Percentiles rank a stretch among this genome's conserved stretches.
Conservation (phyloP, 2,329 filamentous ascomycete species). For the Arthrobotrys conoides region DNA sequence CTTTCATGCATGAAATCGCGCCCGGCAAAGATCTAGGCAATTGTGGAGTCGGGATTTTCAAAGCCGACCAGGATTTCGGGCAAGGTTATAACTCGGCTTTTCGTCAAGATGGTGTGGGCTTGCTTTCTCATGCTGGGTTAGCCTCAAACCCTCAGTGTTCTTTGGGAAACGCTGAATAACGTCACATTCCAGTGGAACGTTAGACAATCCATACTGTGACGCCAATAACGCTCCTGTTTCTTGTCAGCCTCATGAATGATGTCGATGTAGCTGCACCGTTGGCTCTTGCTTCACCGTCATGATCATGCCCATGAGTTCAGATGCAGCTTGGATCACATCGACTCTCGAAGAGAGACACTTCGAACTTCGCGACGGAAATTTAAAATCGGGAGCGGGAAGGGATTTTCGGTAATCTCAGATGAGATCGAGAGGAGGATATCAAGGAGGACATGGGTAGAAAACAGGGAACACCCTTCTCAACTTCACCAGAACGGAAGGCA, state of each 20-base stretch:
- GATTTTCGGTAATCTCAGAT: constrained; percentile 61
- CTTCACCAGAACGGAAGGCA: constrained; percentile 48
- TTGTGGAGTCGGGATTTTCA: constrained; percentile 39
- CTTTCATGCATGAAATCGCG: constrained; percentile 37
- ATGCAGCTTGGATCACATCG: constrained; percentile 2
- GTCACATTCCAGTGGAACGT: constrained; percentile 56
- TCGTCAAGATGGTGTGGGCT: constrained; percentile 29
- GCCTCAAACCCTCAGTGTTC: constrained; percentile 5
- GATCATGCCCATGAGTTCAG: constrained; percentile 7
- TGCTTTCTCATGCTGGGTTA: neutral
- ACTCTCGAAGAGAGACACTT: neutral
- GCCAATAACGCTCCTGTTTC: constrained; percentile 9
- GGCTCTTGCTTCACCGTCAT: neutral
- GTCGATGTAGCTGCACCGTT: constrained; percentile 2
- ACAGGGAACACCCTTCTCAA: constrained; percentile 32
- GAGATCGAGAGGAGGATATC: constrained; percentile 53
- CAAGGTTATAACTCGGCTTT: constrained; percentile 19
- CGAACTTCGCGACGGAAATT: constrained; percentile 57
- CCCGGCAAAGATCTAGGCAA: constrained; percentile 36
- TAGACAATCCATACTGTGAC: constrained; percentile 17
- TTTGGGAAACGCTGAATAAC: constrained; percentile 26
- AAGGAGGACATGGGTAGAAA: constrained; percentile 47
- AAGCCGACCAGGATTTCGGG: constrained; percentile 27
- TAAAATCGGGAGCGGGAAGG: constrained; percentile 58
- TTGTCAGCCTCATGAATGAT: constrained; percentile 13